A percentile compares a stretch with the other conserved stretches of the same genome.
Evolutionary conservation across 192 early-diverging fungal genomes (phyloP).

Genomic region (Coemansia guatemalensis): DNA sequence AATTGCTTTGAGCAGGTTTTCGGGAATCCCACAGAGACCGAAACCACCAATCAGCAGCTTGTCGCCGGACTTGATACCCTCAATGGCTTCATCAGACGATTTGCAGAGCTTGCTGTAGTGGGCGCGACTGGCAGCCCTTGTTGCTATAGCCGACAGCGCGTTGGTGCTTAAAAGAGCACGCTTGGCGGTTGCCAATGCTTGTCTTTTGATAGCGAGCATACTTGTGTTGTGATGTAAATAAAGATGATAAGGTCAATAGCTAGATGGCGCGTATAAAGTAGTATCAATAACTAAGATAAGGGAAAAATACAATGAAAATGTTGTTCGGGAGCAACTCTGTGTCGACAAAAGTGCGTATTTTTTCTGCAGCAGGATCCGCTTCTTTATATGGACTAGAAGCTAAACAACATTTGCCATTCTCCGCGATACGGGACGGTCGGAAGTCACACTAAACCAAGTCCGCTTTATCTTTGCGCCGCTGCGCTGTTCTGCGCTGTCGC

Average conservation of each 20-base stretch:
- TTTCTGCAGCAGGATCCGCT: not conserved
- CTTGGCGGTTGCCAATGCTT: slow-evolving; percentile 27
- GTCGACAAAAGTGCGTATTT: not conserved
- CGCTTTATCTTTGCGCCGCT: not conserved
- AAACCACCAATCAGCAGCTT: slow-evolving; percentile 71
- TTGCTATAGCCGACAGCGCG: slow-evolving; percentile 18
- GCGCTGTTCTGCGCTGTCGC: not conserved
- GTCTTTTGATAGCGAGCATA: slow-evolving; percentile 45
- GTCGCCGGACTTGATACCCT: slow-evolving; percentile 58
- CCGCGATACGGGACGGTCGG: not conserved
- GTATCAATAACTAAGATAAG: not conserved
- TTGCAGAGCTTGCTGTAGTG: slow-evolving; percentile 57
- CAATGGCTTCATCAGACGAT: slow-evolving; percentile 63
- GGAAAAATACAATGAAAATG: not conserved
- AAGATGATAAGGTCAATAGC: not conserved
- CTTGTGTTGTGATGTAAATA: slow-evolving; percentile 1
- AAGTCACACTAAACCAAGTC: not conserved
- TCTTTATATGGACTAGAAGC: not conserved
- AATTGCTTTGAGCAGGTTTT: slow-evolving; percentile 71
- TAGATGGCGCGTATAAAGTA: not conserved
- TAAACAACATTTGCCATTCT: not conserved
- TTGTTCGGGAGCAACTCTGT: not conserved
- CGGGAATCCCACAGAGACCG: slow-evolving; percentile 79
- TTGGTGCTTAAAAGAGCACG: slow-evolving; percentile 30
- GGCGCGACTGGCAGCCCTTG: slow-evolving; percentile 22